Evolutionary conservation across 2,329 filamentous ascomycete genomes (phyloP).

Genomic region (Periglandula ipomoeae): DNA sequence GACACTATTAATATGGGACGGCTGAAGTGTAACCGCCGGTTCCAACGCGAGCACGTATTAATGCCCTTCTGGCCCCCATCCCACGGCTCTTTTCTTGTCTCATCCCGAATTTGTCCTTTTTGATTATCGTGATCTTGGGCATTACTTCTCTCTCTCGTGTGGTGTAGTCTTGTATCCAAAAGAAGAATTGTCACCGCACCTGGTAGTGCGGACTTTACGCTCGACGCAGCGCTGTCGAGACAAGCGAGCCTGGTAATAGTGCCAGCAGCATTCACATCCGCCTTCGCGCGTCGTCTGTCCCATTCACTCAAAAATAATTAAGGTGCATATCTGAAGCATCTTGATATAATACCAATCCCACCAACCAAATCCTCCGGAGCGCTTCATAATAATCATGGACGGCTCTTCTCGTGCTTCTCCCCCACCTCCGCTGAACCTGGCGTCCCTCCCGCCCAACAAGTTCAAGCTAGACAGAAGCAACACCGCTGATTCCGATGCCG

Average conservation of each 20-base stretch:
- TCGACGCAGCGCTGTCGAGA: background rate
- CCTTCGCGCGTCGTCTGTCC: no score
- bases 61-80: background rate
- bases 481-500: conserved; percentile 15
- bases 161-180: background rate
- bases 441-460: conserved; percentile 8
- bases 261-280: no score
- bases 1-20: background rate
- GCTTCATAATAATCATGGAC: conserved; percentile 2
- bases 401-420: conserved; percentile 7
- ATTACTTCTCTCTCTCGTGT: background rate
- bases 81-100: background rate
- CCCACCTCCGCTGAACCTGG: conserved; percentile 10
- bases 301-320: background rate
- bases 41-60: background rate
- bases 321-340: background rate
- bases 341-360: background rate
- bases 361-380: background rate
- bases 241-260: no score
- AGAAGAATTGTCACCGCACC: no score
- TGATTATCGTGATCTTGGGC: background rate
- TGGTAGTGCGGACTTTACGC: background rate
- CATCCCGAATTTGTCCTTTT: background rate
- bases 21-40: background rate
- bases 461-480: conserved; percentile 13